A percentile compares a stretch with the other conserved stretches of the same genome.
phyloP scores from a whole-genome alignment of 73 alveolate species.

The Effrenium voratum region DNA sequence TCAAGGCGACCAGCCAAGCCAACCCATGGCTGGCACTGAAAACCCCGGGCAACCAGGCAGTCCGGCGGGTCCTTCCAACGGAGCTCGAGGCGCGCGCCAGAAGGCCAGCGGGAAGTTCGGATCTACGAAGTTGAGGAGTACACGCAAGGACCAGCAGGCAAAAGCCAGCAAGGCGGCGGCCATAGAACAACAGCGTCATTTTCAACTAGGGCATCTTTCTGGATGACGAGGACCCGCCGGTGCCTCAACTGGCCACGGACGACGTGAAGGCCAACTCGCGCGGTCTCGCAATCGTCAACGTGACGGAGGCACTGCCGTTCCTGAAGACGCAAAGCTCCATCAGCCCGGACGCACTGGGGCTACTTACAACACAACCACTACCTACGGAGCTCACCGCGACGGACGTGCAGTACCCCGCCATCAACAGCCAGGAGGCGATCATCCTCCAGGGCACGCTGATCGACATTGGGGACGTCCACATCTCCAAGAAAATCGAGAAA shows the following conservation, averaged over 20 bases:
- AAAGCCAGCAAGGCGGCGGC: too few relatives aligned
- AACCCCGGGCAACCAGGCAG: too few relatives aligned
- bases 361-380: not conserved
- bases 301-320: not conserved
- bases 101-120: too few relatives aligned
- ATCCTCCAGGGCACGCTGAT: not conserved
- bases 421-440: not conserved
- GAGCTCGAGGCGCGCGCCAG: too few relatives aligned
- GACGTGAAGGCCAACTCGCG: not conserved
- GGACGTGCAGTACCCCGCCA: not conserved
- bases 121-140: too few relatives aligned
- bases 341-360: not conserved
- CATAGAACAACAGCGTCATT: too few relatives aligned
- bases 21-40: too few relatives aligned
- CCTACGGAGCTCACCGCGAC: not conserved
- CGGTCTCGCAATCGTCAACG: not conserved
- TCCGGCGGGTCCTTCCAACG: too few relatives aligned
- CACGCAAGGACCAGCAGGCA: too few relatives aligned
- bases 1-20: too few relatives aligned
- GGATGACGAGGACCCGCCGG: not conserved
- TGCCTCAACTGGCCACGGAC: not conserved
- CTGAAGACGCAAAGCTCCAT: not conserved
- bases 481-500: too few relatives aligned
- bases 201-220: not conserved
- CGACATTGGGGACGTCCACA: not conserved